phyloP scores from a whole-genome alignment of 2,329 filamentous ascomycete species.

The Alternaria sp. region DNA sequence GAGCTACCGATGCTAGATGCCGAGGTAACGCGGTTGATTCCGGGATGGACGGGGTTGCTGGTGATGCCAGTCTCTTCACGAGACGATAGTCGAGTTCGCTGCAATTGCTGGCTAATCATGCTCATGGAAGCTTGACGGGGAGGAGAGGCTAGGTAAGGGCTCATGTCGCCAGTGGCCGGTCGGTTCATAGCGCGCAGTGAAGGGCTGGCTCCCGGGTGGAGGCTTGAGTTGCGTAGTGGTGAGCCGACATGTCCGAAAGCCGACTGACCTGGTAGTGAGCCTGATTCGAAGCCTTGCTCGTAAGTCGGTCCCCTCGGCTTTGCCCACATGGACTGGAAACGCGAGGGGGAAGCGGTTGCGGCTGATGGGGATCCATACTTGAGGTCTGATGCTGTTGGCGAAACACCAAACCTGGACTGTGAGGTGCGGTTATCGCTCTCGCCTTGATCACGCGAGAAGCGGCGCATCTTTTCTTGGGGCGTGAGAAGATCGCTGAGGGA shows the following conservation, averaged over 20 bases:
- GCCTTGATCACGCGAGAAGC: conserved; percentile 66
- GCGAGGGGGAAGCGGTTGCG: conserved; percentile 64
- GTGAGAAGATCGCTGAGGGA: conserved; percentile 70
- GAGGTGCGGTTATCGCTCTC: conserved; percentile 58
- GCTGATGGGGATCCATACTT: conserved; percentile 63
- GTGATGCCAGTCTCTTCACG: conserved; percentile 41
- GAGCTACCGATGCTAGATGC: conserved; percentile 45
- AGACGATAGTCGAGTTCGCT: conserved; percentile 54
- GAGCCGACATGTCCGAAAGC: conserved; percentile 70
- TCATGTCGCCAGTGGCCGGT: conserved; percentile 58
- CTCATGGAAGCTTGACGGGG: conserved; percentile 66
- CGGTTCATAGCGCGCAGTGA: conserved; percentile 61
- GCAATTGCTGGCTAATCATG: conserved; percentile 67
- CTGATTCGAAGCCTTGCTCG: conserved; percentile 54
- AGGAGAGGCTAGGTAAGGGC: conserved; percentile 63
- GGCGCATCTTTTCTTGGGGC: conserved; percentile 67
- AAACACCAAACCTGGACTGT: conserved; percentile 60
- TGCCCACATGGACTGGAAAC: conserved; percentile 67
- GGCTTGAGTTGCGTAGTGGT: conserved; percentile 68
- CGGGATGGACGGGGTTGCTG: conserved; percentile 68
- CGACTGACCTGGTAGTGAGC: conserved; percentile 51
- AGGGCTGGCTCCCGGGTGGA: conserved; percentile 61
- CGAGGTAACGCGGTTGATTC: conserved; percentile 60
- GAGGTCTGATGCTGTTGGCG: conserved; percentile 55
- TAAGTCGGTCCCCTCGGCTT: conserved; percentile 58